These are phyloP conservation scores for Alternaria brassicicola DNA, from an alignment of 2,329 filamentous ascomycete species.

Conservation along the genomic window DNA sequence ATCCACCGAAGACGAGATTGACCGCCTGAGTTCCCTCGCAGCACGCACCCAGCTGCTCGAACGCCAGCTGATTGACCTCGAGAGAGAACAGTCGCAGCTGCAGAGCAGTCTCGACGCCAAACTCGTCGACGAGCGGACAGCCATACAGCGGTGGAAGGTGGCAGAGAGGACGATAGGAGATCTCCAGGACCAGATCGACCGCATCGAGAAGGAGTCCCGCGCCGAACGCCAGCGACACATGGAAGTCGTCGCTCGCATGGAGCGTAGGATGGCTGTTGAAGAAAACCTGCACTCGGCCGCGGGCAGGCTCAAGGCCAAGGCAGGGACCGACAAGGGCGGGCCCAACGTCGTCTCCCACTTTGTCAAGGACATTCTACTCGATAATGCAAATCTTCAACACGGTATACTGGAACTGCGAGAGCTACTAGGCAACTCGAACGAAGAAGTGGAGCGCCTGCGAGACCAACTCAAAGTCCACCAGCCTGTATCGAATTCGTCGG, in stretches of 20 bases:
- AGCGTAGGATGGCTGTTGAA: constrained; percentile 81
- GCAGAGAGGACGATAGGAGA: constrained; percentile 79
- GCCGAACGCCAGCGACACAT: constrained; percentile 82
- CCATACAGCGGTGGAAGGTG: constrained; percentile 81
- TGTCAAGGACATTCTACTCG: constrained; percentile 91
- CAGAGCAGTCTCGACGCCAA: constrained; percentile 70
- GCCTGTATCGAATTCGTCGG: constrained; percentile 56
- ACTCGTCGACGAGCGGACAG: constrained; percentile 76
- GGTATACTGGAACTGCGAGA: constrained; percentile 90
- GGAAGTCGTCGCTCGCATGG: constrained; percentile 82
- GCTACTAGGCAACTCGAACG: constrained; percentile 88
- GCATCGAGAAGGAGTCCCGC: constrained; percentile 81
- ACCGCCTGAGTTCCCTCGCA: constrained; percentile 74
- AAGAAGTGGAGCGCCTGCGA: constrained; percentile 86
- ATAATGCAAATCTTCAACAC: constrained; percentile 92
- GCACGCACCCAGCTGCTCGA: constrained; percentile 79
- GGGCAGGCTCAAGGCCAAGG: constrained; percentile 74
- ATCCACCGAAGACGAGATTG: constrained; percentile 77
- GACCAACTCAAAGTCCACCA: constrained; percentile 83
- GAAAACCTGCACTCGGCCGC: constrained; percentile 80
- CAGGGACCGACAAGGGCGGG: constrained; percentile 64
- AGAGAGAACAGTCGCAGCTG: constrained; percentile 78
- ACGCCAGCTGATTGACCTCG: constrained; percentile 76
- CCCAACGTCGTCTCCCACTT: constrained; percentile 89
- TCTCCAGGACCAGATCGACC: constrained; percentile 85